Conservation (phyloP, 441 rosid genomes). For the Hura crepitans region DNA sequence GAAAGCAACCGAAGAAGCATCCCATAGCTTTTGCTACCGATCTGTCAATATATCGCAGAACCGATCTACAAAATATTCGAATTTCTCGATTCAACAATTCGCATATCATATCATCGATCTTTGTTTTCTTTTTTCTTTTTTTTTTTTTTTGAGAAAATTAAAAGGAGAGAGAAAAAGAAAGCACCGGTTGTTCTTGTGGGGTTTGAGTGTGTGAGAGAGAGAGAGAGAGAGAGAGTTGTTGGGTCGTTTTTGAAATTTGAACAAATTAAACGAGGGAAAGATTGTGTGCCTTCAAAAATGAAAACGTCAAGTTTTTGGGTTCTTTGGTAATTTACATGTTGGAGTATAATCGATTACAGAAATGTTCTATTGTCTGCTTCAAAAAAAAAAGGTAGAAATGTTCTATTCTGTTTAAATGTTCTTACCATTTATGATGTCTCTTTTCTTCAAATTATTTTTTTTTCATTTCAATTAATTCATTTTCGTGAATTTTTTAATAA, state of each 20-base stretch:
- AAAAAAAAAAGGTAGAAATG: too few species aligned
- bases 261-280: constrained; percentile 46
- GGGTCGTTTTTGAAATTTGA: constrained; percentile 50
- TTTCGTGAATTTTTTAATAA: too few species aligned
- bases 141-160: neutral
- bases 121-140: neutral
- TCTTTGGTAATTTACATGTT: neutral
- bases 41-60: constrained; percentile 36
- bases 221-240: constrained; percentile 31
- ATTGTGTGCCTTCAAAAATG: constrained; percentile 11
- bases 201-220: constrained; percentile 3
- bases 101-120: constrained; percentile 45
- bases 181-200: constrained; percentile 9
- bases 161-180: neutral
- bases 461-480: too few species aligned
- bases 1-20: constrained; percentile 76
- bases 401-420: too few species aligned
- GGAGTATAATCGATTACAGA: too few species aligned
- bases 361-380: too few species aligned
- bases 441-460: too few species aligned
- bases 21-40: constrained; percentile 61
- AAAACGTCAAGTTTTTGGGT: neutral
- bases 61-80: constrained; percentile 32
- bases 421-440: too few species aligned
- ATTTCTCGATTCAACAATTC: constrained; percentile 37